Evolutionary conservation across 805 yeast genomes (phyloP).

Genomic region (Candida fluviatilis): DNA sequence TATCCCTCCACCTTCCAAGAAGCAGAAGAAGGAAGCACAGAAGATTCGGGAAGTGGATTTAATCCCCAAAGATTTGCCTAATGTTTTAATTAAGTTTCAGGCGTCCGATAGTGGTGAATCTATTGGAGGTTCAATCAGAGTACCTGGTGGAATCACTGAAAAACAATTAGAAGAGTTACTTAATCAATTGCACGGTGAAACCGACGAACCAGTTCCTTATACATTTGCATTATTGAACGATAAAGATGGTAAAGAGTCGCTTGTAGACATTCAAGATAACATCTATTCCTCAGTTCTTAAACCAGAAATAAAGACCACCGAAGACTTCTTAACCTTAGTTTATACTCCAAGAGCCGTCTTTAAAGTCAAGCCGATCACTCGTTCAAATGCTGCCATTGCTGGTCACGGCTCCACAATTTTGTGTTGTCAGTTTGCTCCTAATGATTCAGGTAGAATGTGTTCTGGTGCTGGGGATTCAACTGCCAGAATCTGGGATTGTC

Average conservation of each 20-base stretch:
- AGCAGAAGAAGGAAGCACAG: slow-evolving; percentile 80
- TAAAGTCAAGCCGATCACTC: slow-evolving; percentile 85
- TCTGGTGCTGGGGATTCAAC: slow-evolving; percentile 97
- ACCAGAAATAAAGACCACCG: slow-evolving; percentile 85
- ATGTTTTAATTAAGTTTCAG: slow-evolving; percentile 83
- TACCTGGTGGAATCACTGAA: slow-evolving; percentile 85
- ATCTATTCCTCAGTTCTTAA: slow-evolving; percentile 76
- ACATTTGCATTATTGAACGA: slow-evolving; percentile 63
- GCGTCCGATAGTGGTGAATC: slow-evolving; percentile 91
- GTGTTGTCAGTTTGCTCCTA: slow-evolving; percentile 91
- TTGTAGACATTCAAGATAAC: slow-evolving; percentile 74
- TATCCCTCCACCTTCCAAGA: slow-evolving; percentile 90
- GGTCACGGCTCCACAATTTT: slow-evolving; percentile 95
- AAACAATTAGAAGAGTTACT: slow-evolving; percentile 83
- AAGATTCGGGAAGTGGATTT: slow-evolving; percentile 69
- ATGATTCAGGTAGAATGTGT: slow-evolving; percentile 77
- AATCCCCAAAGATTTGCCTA: slow-evolving; percentile 75
- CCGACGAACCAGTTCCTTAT: slow-evolving; percentile 87
- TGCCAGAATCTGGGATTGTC: slow-evolving; percentile 95
- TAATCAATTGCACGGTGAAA: slow-evolving; percentile 67
- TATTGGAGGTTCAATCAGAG: slow-evolving; percentile 80
- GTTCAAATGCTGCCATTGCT: slow-evolving; percentile 87
- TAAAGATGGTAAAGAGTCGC: slow-evolving; percentile 33
- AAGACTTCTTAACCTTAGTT: slow-evolving; percentile 85
- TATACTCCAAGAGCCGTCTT: slow-evolving; percentile 95